Conservation (phyloP, 2,329 filamentous ascomycete species). For the Chaetomiaceae sp. region DNA sequence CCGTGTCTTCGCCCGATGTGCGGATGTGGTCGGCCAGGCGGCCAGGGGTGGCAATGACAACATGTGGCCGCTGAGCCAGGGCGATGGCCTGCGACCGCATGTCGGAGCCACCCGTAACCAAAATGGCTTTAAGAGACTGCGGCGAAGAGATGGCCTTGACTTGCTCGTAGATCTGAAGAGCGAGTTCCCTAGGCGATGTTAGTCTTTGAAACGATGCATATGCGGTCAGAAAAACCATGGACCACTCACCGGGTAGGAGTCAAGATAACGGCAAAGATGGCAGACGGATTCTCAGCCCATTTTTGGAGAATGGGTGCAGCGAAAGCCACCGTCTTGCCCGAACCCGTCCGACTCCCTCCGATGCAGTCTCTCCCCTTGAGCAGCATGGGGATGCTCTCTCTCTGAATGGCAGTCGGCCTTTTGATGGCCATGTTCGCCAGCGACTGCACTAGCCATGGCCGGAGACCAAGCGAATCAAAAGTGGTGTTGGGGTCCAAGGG, state of each 20-base stretch:
- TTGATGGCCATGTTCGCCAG: conserved; percentile 74
- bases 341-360: conserved; percentile 89
- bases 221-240: conserved; percentile 7
- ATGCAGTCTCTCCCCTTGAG: conserved; percentile 90
- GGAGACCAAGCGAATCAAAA: conserved; percentile 69
- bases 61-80: conserved; percentile 74
- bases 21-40: conserved; percentile 90
- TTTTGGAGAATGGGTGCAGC: conserved; percentile 89
- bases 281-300: conserved; percentile 88
- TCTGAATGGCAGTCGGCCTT: conserved; percentile 87
- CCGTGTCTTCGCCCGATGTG: conserved; percentile 85
- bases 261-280: conserved; percentile 83
- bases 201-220: too few relatives aligned
- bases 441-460: conserved; percentile 84
- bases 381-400: conserved; percentile 87
- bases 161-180: conserved; percentile 94
- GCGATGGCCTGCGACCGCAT: conserved; percentile 88
- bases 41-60: conserved; percentile 92
- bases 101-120: conserved; percentile 90
- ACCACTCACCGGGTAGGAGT: conserved; percentile 69
- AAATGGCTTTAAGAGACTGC: conserved; percentile 77
- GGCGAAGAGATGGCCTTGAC: conserved; percentile 87
- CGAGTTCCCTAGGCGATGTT: conserved; percentile 62
- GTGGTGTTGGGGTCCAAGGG: conserved; percentile 55
- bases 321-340: conserved; percentile 95